These are phyloP conservation scores for Fusarium beomiforme DNA, from an alignment of 2,329 filamentous ascomycete genomes.

Conservation along the genomic window DNA sequence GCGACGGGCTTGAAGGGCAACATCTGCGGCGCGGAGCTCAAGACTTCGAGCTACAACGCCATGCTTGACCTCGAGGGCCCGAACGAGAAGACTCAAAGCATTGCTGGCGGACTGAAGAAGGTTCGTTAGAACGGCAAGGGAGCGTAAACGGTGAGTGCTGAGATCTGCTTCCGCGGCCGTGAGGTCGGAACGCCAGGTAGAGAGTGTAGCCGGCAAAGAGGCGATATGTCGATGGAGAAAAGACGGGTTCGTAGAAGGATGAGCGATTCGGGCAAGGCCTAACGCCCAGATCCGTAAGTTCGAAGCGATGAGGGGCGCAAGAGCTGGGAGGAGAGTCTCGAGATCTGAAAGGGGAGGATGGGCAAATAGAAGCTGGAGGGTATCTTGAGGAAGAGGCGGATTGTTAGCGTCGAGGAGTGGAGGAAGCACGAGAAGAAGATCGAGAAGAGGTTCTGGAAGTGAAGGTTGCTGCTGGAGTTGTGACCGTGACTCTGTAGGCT, in stretches of 20 bases:
- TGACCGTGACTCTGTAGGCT: slow-evolving; percentile 35
- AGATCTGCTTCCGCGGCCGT: slow-evolving; percentile 48
- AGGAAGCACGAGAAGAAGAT: slow-evolving; percentile 66
- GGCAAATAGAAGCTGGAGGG: slow-evolving; percentile 57
- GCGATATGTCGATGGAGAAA: slow-evolving; percentile 68
- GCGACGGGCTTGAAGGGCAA: slow-evolving; percentile 55
- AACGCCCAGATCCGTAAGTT: slow-evolving; percentile 61
- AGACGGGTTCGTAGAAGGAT: slow-evolving; percentile 62
- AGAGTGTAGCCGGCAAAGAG: slow-evolving; percentile 54
- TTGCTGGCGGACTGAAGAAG: slow-evolving; percentile 55
- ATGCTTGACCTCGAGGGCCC: slow-evolving; percentile 65
- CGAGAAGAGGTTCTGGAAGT: slow-evolving; percentile 58
- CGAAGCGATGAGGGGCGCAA: slow-evolving; percentile 59
- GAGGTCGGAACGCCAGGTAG: slow-evolving; percentile 50
- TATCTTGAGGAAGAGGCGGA: slow-evolving; percentile 48
- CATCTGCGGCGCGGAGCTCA: slow-evolving; percentile 60
- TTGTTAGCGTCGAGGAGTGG: slow-evolving; percentile 54
- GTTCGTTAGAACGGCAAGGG: slow-evolving; percentile 49
- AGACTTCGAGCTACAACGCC: slow-evolving; percentile 61
- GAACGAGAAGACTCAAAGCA: slow-evolving; percentile 56
- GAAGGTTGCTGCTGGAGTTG: slow-evolving; percentile 28
- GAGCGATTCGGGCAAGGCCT: slow-evolving; percentile 58
- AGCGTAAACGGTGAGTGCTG: slow-evolving; percentile 51
- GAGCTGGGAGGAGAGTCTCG: slow-evolving; percentile 57
- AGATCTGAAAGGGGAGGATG: slow-evolving; percentile 61